Conservation (phyloP, 2,329 filamentous ascomycete genomes). For the Fonsecaea multimorphosa region DNA sequence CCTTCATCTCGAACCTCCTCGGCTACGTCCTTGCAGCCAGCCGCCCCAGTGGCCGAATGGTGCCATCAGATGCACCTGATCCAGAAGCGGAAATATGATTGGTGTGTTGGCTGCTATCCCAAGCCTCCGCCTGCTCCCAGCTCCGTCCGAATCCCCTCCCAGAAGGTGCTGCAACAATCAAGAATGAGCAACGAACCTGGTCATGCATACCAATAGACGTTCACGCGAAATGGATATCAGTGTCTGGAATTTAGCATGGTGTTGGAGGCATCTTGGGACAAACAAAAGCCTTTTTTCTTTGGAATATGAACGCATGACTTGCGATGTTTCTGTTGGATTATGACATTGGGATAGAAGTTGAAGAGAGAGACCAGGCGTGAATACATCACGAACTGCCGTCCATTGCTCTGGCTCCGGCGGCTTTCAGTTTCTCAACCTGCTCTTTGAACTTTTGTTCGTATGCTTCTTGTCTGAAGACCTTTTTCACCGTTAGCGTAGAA, state of each 20-base stretch:
- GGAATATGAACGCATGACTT: background rate
- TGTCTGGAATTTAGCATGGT: constrained; percentile 30
- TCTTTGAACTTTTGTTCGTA: constrained; percentile 35
- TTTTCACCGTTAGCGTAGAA: background rate
- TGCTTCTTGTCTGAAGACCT: constrained; percentile 39
- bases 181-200: constrained; percentile 23
- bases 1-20: constrained; percentile 33
- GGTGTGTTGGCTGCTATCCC: constrained; percentile 38
- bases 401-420: constrained; percentile 13
- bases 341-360: background rate
- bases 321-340: background rate
- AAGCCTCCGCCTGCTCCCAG: constrained; percentile 15
- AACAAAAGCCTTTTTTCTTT: background rate
- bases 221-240: background rate
- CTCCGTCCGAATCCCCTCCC: constrained; percentile 26
- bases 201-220: constrained; percentile 33
- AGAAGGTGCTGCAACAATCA: constrained; percentile 31
- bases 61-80: constrained; percentile 39
- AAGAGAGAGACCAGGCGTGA: background rate
- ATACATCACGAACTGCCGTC: constrained; percentile 22
- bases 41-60: constrained; percentile 37
- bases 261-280: constrained; percentile 28
- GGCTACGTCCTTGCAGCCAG: constrained; percentile 33
- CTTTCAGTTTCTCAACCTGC: constrained; percentile 36
- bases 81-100: constrained; percentile 37